Conservation (phyloP, 2,329 filamentous ascomycete genomes). For the Ramichloridium luteum region DNA sequence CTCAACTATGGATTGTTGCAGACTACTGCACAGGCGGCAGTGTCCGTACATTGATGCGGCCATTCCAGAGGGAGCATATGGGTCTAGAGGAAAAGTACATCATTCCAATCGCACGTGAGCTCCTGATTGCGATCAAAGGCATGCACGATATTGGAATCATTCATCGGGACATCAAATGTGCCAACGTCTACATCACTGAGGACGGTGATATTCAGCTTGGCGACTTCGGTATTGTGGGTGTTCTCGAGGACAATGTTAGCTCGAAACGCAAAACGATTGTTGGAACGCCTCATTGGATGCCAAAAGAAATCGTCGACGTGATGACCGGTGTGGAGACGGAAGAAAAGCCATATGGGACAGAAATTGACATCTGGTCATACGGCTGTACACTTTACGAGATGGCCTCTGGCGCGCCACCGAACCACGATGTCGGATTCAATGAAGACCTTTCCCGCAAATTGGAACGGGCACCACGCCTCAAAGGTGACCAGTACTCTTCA, state of each 20-base stretch:
- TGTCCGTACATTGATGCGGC: constrained; percentile 51
- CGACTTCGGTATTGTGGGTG: constrained; percentile 72
- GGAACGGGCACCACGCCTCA: constrained; percentile 53
- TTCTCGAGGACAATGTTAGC: constrained; percentile 58
- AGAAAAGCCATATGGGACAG: constrained; percentile 32
- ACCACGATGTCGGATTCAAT: constrained; percentile 17
- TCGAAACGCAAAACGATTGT: constrained; percentile 66
- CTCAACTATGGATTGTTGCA: constrained; percentile 77
- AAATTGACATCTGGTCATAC: constrained; percentile 70
- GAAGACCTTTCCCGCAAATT: constrained; percentile 15
- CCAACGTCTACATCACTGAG: constrained; percentile 70
- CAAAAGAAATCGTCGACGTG: constrained; percentile 49
- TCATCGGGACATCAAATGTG: constrained; percentile 55
- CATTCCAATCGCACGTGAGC: constrained; percentile 50
- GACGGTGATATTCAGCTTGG: constrained; percentile 66
- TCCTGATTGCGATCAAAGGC: constrained; percentile 48
- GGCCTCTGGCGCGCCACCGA: constrained; percentile 62
- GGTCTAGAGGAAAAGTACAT: constrained; percentile 49
- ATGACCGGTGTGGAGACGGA: constrained; percentile 21
- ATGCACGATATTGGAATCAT: constrained; percentile 55
- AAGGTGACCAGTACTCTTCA: constrained; percentile 59
- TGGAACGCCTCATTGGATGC: constrained; percentile 79
- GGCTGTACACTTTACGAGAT: constrained; percentile 73
- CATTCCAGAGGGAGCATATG: constrained; percentile 11
- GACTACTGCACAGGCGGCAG: constrained; percentile 79